Evolutionary conservation across 805 yeast species (phyloP).

Genomic region (Peterozyma xylosa): DNA sequence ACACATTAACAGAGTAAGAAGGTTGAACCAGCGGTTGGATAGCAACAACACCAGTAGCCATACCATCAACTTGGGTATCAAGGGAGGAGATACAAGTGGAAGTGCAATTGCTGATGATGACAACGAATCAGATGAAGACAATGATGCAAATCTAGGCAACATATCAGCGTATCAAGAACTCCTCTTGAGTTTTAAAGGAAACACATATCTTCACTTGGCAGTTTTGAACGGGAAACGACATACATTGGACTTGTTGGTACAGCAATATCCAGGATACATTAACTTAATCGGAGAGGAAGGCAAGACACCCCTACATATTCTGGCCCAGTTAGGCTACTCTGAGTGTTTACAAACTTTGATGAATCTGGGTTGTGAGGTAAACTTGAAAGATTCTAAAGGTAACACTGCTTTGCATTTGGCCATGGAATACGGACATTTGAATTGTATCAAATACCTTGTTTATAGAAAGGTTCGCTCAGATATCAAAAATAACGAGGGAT

Average conservation of each 20-base stretch:
- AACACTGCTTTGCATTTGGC: conserved; percentile 85
- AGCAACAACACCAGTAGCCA: not conserved
- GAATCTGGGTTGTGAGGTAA: conserved; percentile 72
- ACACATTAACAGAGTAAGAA: not conserved
- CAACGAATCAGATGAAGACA: not conserved
- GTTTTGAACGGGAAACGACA: conserved; percentile 58
- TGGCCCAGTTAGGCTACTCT: conserved; percentile 50
- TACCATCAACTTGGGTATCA: conserved; percentile 11
- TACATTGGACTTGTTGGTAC: conserved; percentile 65
- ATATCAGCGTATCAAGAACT: conserved; percentile 26
- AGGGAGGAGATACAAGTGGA: not conserved
- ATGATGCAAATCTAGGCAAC: conserved; percentile 13
- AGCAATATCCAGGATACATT: conserved; percentile 49
- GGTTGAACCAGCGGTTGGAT: too few species aligned
- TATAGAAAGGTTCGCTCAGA: conserved; percentile 40
- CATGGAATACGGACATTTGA: conserved; percentile 56
- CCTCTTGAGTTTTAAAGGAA: conserved; percentile 39
- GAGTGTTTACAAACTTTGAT: conserved; percentile 59
- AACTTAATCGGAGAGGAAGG: conserved; percentile 41
- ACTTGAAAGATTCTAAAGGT: conserved; percentile 63
- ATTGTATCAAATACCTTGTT: conserved; percentile 46
- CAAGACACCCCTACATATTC: conserved; percentile 62
- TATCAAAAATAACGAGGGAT: conserved; percentile 47
- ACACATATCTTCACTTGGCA: conserved; percentile 69
- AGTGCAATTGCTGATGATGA: not conserved